Base-by-base conservation (phyloP, 2,329 filamentous ascomycete genomes). In the Tolypocladium paradoxum region DNA sequence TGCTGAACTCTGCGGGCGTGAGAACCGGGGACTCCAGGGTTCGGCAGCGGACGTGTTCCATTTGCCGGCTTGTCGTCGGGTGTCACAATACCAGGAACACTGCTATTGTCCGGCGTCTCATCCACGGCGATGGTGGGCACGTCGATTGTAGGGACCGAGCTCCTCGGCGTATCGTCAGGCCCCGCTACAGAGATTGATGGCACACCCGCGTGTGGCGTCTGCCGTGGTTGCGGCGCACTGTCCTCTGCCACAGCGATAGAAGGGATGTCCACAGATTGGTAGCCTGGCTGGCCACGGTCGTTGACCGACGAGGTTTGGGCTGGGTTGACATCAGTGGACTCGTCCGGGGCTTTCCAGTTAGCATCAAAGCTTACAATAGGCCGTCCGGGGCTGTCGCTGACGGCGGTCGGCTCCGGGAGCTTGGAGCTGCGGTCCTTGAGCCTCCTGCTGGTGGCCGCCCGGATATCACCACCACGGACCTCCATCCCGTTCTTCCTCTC, bases 281-380 rank as follows among this genome's bases (percentile, higher is more conserved):
- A 59, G 62, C 64, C 58, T 54, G 60, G 35, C 53, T 56, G 56
- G 38, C 43, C 36, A 50, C 46, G 49, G 54, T 46, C 29, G 47
- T 49, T 36, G 50, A 33, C 34, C 38, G 54, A 22, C 27, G 56
- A 53, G 63, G 65, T 59, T 63, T 62, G 61, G 60, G 54, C 70
- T 73, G 69, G 67, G 64, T 60, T 87, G 74, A 81, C 71, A 82
- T 90, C 85, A 77, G 87, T 77, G 70, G 75, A 76, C 75, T 80
- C 76, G 67, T 87, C 83, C 67, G 80, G 81, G 65, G 83, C 80
- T 76, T 83, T 87, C 84, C 89, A 96, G 67, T 86, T 81, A 64
- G 81, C 81, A 72, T 95, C 82, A 78, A 97, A 97, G 79, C 92
- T 97, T 77, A 97, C 92, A 76, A 97, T 97, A 58, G 92, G 92